Evolutionary conservation across 169 alveolate species (phyloP), one percentile per base, ranked within the genome.

Genomic region (Plasmodium knowlesi): DNA sequence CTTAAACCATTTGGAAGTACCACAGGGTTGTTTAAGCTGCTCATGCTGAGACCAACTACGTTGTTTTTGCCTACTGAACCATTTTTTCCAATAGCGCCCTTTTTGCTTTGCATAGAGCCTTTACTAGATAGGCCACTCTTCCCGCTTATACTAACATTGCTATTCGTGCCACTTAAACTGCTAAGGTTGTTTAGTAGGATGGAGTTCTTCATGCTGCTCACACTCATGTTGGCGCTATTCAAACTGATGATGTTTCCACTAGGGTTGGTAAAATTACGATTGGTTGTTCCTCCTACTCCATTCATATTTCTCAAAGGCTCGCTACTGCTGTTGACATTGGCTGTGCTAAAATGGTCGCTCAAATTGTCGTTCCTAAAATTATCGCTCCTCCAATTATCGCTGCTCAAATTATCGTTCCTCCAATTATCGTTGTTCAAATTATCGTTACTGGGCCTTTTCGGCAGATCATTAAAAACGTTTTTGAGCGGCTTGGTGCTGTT

Each of bases 401-500:
- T 90, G 25, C 43, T 67, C 41, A 80, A 32, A 71, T 82, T 90
- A 90, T 41, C 16, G 32, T 19, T 71, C 67, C 61, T 71, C n/a
- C n/a, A n/a, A n/a, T n/a, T n/a, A n/a, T 88, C 94, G 53, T 25
- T 90, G 25, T 30, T 67, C 41, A 80, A 32, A 71, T 82, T 90
- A 90, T 41, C 16, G 32, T 19, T 71, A 67, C 61, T 71, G 22
- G 28, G 54, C 30, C 57, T 90, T 39, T 57, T 46, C 3, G 43
- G 70, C 12, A 73, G 12, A 81, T 82, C 86, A 30, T 76, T 81
- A 90, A 50, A 73, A n/a, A 73, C 67, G 30, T 22, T 50, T 22
- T 82, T 82, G 61, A 46, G 54, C 16, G 79, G 4, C 70, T 85
- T 85, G 25, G 86, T 41, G 53, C 34, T 81, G 39, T n/a, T 80